These are phyloP conservation scores for Asterochloris sp. DNA, from an alignment of 139 green algal species.

Conservation along the genomic window DNA sequence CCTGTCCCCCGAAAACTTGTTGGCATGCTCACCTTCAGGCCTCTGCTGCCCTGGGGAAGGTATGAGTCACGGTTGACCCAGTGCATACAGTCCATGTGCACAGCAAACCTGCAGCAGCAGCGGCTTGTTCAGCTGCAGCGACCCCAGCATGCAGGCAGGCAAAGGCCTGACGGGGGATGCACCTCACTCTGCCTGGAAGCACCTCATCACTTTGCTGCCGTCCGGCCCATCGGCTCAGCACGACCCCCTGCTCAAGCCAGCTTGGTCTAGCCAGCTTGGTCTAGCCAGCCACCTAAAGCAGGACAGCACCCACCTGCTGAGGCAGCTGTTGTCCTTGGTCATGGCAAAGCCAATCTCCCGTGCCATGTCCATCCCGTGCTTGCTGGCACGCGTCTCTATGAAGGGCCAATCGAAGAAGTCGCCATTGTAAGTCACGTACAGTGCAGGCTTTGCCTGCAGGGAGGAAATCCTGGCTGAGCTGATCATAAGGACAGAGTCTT, in stretches of 20 bases:
- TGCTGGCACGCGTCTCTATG: slow-evolving; percentile 76
- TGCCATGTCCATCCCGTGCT: slow-evolving; percentile 86
- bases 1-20: too few relatives aligned
- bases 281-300: too few relatives aligned
- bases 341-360: slow-evolving; percentile 71
- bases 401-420: slow-evolving; percentile 99
- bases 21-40: slow-evolving; percentile 78
- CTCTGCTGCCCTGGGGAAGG: slow-evolving; percentile 89
- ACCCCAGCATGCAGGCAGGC: too few relatives aligned
- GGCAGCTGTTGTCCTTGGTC: slow-evolving; percentile 31
- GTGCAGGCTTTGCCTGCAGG: slow-evolving; percentile 68
- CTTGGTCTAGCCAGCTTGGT: background rate
- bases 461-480: background rate
- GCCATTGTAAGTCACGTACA: slow-evolving; percentile 99
- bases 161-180: too few relatives aligned
- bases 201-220: too few relatives aligned
- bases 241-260: too few relatives aligned
- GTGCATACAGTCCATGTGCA: slow-evolving; percentile 96
- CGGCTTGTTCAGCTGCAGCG: too few relatives aligned
- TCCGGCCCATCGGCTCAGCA: too few relatives aligned
- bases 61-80: slow-evolving; percentile 99
- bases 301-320: slow-evolving; percentile 18
- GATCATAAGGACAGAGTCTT: background rate
- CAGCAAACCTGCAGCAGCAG: slow-evolving; percentile 43
- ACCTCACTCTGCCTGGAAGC: too few relatives aligned